Evolutionary conservation across 192 early-diverging fungal genomes (phyloP).

Genomic region (Coemansia umbellata): DNA sequence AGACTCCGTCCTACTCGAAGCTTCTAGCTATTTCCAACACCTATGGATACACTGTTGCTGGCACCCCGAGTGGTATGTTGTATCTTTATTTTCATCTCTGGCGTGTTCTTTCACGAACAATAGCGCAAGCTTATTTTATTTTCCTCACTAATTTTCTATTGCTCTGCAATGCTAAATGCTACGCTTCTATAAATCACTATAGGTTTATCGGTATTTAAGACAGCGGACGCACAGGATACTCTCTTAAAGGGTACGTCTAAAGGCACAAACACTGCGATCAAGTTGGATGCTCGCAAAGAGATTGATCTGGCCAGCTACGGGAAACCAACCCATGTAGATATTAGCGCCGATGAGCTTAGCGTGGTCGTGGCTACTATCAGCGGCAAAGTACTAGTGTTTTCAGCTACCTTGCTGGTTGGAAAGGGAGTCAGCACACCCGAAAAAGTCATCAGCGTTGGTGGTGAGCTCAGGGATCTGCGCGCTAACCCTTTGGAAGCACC

Average conservation of each 20-base stretch:
- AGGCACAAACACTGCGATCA: conserved; percentile 36
- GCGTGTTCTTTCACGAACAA: too few relatives aligned
- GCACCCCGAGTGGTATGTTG: conserved; percentile 55
- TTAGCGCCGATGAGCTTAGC: conserved; percentile 22
- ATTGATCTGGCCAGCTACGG: conserved; percentile 37
- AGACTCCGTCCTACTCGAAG: conserved; percentile 49
- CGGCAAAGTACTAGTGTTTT: conserved; percentile 20
- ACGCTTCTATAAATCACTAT: not conserved
- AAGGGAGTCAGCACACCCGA: conserved; percentile 31
- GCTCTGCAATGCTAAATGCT: not conserved
- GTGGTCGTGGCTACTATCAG: conserved; percentile 21
- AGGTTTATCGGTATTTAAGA: conserved; percentile 28
- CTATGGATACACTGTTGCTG: conserved; percentile 69
- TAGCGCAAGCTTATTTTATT: too few relatives aligned
- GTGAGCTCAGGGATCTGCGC: conserved; percentile 58
- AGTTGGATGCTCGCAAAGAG: conserved; percentile 21
- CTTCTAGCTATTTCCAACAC: conserved; percentile 60
- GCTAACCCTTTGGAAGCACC: conserved; percentile 58
- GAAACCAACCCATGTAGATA: conserved; percentile 30
- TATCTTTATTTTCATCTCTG: too few relatives aligned
- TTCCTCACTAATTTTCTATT: not conserved
- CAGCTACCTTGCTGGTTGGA: conserved; percentile 18
- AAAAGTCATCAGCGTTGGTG: conserved; percentile 31
- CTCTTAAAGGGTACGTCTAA: conserved; percentile 22
- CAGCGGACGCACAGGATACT: conserved; percentile 30